Evolutionary conservation across 176 grass and related monocot species (phyloP), one percentile per base, ranked within the genome.

Genomic region (Tillandsia leiboldiana): DNA sequence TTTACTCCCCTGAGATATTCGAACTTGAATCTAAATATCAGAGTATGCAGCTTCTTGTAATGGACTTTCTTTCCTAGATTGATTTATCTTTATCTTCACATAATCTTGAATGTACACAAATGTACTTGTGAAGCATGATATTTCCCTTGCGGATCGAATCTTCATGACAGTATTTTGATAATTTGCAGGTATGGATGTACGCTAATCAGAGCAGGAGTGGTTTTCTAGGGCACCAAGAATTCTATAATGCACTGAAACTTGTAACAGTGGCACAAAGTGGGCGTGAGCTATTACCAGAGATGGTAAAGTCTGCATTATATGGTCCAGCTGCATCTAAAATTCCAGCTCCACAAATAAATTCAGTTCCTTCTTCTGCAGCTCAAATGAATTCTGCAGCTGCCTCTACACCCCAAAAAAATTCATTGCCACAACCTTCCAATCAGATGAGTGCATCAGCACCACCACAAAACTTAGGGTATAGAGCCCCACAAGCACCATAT

Each of bases 211-310:
- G 75, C 79, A 89, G 91, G 84, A 88, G 62, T 57, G 94, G 94
- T 42, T 99, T 93, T 90, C 89, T 99, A 51, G 94, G 94, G 28
- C 87, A 87, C 50, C 89, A 83, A 13, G 94, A 99, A 69, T 99
- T 99, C 84, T 93, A 87, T 87, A 99, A 99, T 82, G 80, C 82
- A 0, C 80, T 99, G 29, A 91, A 89, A 75, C 87, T 99, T 53
- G 90, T 99, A 49, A 99, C 94, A 9, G 94, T 99, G 56, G 94
- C 94, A 27, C 94, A 99, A 86, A 92, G 90, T 70, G 94, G 89
- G 48, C 94, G 87, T 49, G 80, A 84, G 72, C 87, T 99, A 69
- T 90, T 86, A 61, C 84, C 90, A 11, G 94, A 99, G 48, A 99
- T 99, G 66, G 82, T 93, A 69, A 91, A 93, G 66, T 86, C 94